A percentile compares a stretch with the other conserved stretches of the same genome.
phyloP scores from a whole-genome alignment of 2,329 filamentous ascomycete genomes.

The Fusarium tuaranense region DNA sequence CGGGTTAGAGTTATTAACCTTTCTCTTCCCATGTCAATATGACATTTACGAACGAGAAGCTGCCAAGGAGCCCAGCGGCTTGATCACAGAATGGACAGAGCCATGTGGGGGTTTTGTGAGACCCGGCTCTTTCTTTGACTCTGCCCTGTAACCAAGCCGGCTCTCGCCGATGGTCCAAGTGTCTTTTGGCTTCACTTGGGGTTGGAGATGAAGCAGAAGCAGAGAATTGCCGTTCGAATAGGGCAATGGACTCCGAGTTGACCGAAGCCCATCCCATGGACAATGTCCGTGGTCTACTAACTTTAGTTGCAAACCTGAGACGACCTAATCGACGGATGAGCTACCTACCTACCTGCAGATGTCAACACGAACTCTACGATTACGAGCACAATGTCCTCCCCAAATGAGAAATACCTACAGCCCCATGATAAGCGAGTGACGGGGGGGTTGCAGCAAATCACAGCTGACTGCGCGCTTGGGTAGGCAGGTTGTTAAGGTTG shows the following conservation, averaged over 20 bases:
- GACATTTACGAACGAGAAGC: background rate
- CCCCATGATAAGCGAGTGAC: conserved; percentile 1
- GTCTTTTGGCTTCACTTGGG: background rate
- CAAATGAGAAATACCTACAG: conserved; percentile 1
- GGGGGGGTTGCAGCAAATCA: background rate
- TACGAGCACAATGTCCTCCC: background rate
- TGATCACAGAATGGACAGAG: background rate
- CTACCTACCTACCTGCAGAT: background rate
- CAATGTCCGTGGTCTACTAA: background rate
- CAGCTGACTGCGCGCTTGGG: background rate
- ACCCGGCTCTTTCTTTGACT: conserved; percentile 22
- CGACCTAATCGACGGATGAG: background rate
- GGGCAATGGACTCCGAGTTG: background rate
- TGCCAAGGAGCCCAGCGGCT: background rate
- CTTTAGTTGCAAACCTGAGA: background rate
- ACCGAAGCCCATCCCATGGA: background rate
- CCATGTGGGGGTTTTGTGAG: conserved; percentile 17
- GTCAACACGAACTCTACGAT: background rate
- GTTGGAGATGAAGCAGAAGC: background rate
- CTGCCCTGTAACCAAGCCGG: conserved; percentile 28
- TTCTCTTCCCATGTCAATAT: background rate
- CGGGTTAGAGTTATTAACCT: conserved; percentile 1
- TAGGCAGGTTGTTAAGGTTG: background rate
- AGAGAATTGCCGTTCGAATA: background rate
- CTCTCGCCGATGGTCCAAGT: conserved; percentile 33